Evolutionary conservation across 108 stramenopile species (phyloP).

Genomic region (Pelagomonas calceolata): DNA sequence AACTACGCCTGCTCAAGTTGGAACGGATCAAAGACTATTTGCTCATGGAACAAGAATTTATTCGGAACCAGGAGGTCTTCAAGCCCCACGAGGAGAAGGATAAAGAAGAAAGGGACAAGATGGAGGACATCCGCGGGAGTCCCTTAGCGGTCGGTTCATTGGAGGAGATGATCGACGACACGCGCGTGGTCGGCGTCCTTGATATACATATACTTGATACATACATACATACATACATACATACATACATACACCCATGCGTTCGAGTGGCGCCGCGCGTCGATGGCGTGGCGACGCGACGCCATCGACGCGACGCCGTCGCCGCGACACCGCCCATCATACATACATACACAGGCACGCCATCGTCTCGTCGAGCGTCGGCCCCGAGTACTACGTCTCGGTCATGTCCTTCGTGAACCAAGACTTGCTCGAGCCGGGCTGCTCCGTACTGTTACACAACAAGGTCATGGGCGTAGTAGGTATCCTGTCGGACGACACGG

Average conservation of each 20-base stretch:
- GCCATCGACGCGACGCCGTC: too few relatives aligned
- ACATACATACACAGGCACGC: too few relatives aligned
- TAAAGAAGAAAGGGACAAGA: slow-evolving; percentile 87
- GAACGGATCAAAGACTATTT: slow-evolving; percentile 98
- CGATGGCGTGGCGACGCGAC: too few relatives aligned
- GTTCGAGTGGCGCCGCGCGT: too few relatives aligned
- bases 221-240: too few relatives aligned
- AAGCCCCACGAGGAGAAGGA: slow-evolving; percentile 92
- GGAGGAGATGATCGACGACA: slow-evolving; percentile 99
- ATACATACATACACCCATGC: too few relatives aligned
- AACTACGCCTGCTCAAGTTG: slow-evolving; percentile 86
- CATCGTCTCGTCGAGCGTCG: slow-evolving; percentile 83
- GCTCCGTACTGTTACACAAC: slow-evolving; percentile 89
- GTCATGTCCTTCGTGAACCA: slow-evolving; percentile 94
- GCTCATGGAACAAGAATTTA: slow-evolving; percentile 96
- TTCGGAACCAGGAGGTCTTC: slow-evolving; percentile 96
- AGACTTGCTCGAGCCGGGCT: slow-evolving; percentile 96
- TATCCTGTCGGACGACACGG: slow-evolving; percentile 88
- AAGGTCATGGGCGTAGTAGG: slow-evolving; percentile 96
- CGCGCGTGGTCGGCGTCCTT: too few relatives aligned
- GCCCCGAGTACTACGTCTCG: slow-evolving; percentile 98
- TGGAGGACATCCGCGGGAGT: slow-evolving; percentile 94
- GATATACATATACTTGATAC: too few relatives aligned
- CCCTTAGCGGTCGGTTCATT: slow-evolving; percentile 89
- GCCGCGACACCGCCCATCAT: too few relatives aligned